Conservation (phyloP, 352 stramenopile genomes). For the Phytophthora megakarya region DNA sequence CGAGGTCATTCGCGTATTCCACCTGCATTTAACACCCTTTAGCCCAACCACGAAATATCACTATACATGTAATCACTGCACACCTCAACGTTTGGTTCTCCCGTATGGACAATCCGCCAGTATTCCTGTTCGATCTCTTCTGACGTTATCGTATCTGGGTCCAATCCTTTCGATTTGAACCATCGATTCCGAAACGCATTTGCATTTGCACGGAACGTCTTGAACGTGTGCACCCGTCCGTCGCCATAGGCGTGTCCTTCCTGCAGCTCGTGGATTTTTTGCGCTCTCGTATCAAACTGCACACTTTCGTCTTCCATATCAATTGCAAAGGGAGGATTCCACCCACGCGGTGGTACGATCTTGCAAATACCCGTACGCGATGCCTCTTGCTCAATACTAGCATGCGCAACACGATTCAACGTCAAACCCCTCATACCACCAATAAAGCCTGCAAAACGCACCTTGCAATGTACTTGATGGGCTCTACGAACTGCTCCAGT, state of each 20-base stretch:
- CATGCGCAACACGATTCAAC: constrained; percentile 5
- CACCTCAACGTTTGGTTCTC: constrained; percentile 41
- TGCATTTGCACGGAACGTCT: constrained; percentile 65
- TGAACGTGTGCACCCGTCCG: constrained; percentile 64
- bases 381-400: constrained; percentile 65
- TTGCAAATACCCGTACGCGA: constrained; percentile 94
- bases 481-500: constrained; percentile 85
- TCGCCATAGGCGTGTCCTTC: constrained; percentile 73
- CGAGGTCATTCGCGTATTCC: constrained; percentile 91
- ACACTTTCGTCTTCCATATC: constrained; percentile 58
- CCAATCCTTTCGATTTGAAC: constrained; percentile 44
- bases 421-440: not conserved
- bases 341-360: constrained; percentile 96
- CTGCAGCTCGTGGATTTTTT: constrained; percentile 91
- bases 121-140: constrained; percentile 88
- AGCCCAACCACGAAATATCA: no score
- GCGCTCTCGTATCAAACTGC: constrained; percentile 92
- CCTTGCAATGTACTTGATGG: constrained; percentile 88
- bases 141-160: constrained; percentile 50
- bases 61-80: no score
- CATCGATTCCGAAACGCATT: constrained; percentile 63
- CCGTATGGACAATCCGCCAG: constrained; percentile 85
- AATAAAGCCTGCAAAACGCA: constrained; percentile 22
- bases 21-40: constrained; percentile 48
- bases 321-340: constrained; percentile 84